Base-by-base conservation (phyloP, 2,329 filamentous ascomycete genomes). In the Xylaria sp. region DNA sequence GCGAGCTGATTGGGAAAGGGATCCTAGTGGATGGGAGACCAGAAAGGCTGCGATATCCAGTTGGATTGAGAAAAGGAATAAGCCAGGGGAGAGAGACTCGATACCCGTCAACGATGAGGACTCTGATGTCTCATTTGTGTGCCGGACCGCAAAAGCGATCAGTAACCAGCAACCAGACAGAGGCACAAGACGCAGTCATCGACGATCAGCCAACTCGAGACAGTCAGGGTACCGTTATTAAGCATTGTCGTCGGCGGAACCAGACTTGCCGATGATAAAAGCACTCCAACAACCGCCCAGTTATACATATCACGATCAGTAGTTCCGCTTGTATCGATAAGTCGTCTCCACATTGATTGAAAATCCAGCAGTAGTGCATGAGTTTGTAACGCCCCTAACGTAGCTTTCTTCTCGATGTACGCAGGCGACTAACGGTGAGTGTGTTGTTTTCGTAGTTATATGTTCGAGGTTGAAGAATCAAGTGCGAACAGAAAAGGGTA, bases 101-200 rank as follows among this genome's bases (percentile, higher is more conserved):
- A 30, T 3, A 41, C 32, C 13, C 3, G 3, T 20, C 7, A n/a
- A n/a, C n/a, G 63, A 68, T 25, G 20, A 65, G 3, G 48, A 48
- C 20, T 72, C 69, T 1, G 69, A 73, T 25, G 18, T 65, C 3
- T 72, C 71, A 3, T 73, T 73, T 36, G 62, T 66, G 4, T 73
- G 72, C 50, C 4, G 43, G 46, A 66, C 59, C 23, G 55, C 63
- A 12, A 64, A 34, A 28, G 34, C n/a, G 10, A 56, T 68, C 20
- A 65, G 57, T 32, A 20, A 63, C 12, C 57, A 30, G 13, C 10
- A 55, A 32, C 30, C 18, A 32, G 18, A 39, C 7, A 28, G 5
- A 13, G 2, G 28, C 23, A 12, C 25, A 52, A 63, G 46, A 46
- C 41, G 23, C 18, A 10, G 53, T 45, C 39, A 48, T 66, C 50